Percentiles rank a stretch among this genome's conserved stretches.
These are phyloP conservation scores for Sindora glabra DNA, from an alignment of 306 rosid genomes.

Conservation along the genomic window DNA sequence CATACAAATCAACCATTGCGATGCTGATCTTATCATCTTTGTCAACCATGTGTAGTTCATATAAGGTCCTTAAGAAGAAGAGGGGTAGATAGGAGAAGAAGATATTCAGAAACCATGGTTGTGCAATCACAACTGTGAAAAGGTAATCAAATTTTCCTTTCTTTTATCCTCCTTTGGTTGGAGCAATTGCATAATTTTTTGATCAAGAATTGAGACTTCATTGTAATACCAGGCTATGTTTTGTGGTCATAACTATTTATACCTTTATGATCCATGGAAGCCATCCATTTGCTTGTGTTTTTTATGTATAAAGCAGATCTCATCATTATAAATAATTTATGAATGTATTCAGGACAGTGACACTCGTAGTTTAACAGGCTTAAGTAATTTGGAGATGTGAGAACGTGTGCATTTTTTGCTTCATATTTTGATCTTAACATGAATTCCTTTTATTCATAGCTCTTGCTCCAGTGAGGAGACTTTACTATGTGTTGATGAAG, in stretches of 20 bases:
- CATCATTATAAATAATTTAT: too few species aligned
- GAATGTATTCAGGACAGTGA: too few species aligned
- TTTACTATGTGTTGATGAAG: neutral
- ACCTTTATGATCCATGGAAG: neutral
- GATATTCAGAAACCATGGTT: conserved; percentile 25
- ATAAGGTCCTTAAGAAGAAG: conserved; percentile 22
- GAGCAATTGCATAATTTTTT: too few species aligned
- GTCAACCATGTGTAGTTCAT: conserved; percentile 33
- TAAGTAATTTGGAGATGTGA: too few species aligned
- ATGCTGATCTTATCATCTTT: neutral
- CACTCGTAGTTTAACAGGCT: neutral
- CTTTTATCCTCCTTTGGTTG: too few species aligned
- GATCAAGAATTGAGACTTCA: too few species aligned
- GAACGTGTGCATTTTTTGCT: neutral
- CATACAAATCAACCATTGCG: neutral
- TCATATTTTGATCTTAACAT: neutral
- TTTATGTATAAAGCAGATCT: too few species aligned
- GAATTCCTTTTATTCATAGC: neutral
- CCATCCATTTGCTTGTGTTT: too few species aligned
- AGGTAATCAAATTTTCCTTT: conserved; percentile 16
- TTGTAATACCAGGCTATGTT: neutral
- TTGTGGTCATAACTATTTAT: neutral
- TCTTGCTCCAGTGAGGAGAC: neutral
- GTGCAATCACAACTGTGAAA: conserved; percentile 33
- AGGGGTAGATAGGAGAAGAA: neutral